Evolutionary conservation across 2,329 filamentous ascomycete genomes (phyloP).

Genomic region (Rhynchosporium secalis): DNA sequence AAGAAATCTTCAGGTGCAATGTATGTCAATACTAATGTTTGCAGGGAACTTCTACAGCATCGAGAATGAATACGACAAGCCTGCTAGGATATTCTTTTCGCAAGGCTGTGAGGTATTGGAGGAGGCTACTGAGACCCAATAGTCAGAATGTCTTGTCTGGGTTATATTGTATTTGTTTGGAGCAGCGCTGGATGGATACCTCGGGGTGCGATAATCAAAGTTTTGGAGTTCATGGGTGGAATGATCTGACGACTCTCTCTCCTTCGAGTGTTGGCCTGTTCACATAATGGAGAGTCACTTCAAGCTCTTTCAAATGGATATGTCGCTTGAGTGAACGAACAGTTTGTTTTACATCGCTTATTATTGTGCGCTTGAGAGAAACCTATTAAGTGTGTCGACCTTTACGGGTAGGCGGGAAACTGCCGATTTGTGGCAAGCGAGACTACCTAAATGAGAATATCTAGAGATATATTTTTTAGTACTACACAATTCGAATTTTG

Average conservation of each 20-base stretch:
- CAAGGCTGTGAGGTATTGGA: slow-evolving; percentile 68
- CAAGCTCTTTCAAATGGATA: neutral
- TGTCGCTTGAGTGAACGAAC: neutral
- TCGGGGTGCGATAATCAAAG: neutral
- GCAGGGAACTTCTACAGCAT: slow-evolving; percentile 93
- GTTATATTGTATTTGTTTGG: slow-evolving; percentile 8
- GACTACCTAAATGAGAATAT: no score
- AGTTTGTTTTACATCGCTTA: neutral
- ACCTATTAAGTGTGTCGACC: no score
- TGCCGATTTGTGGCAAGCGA: no score
- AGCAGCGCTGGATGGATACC: slow-evolving; percentile 10
- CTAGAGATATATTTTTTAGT: no score
- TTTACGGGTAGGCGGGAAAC: no score
- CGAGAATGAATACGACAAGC: slow-evolving; percentile 70
- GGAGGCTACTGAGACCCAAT: slow-evolving; percentile 18
- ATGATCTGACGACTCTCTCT: slow-evolving; percentile 1
- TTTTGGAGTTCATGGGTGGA: slow-evolving; percentile 3
- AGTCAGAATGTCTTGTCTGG: slow-evolving; percentile 9
- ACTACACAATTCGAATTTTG: no score
- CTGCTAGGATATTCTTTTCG: slow-evolving; percentile 85
- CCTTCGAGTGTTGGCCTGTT: neutral
- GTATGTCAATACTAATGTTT: slow-evolving; percentile 20
- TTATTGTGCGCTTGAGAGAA: neutral
- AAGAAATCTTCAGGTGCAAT: neutral
- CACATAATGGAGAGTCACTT: neutral